Evolutionary conservation across 768 basidiomycete genomes (phyloP).

Genomic region (Brasilioporus rufonigricans): DNA sequence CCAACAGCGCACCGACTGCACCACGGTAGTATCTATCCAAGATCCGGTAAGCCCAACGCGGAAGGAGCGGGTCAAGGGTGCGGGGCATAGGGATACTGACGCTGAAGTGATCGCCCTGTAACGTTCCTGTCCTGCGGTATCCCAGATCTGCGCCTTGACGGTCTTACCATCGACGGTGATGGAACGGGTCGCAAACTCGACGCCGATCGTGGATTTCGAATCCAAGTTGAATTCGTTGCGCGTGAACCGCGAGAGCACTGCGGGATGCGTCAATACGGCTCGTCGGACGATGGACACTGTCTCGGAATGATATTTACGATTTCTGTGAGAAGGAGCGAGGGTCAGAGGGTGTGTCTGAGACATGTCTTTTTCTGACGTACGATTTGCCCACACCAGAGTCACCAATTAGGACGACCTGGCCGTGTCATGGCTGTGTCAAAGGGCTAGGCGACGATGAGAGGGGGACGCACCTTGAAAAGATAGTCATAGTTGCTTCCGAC

Average conservation of each 20-base stretch:
- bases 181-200: constrained; percentile 96
- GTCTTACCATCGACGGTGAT: constrained; percentile 96
- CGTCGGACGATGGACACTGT: neutral
- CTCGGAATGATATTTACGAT: constrained; percentile 27
- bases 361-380: constrained; percentile 51
- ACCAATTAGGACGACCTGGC: constrained; percentile 95
- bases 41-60: neutral
- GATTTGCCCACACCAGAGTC: constrained; percentile 99
- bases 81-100: constrained; percentile 39
- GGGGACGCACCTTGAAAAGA: constrained; percentile 83
- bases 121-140: constrained; percentile 97
- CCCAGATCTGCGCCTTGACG: constrained; percentile 99
- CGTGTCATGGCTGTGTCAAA: neutral
- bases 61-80: neutral
- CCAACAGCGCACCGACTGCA: constrained; percentile 88
- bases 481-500: constrained; percentile 97
- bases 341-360: neutral
- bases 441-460: neutral
- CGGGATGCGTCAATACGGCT: constrained; percentile 1
- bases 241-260: constrained; percentile 99
- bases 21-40: constrained; percentile 88
- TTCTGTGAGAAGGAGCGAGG: constrained; percentile 21
- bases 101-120: constrained; percentile 98
- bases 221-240: constrained; percentile 99
- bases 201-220: constrained; percentile 98